Evolutionary conservation across 257 asterid species (phyloP).

Genomic region (Phtheirospermum japonicum): DNA sequence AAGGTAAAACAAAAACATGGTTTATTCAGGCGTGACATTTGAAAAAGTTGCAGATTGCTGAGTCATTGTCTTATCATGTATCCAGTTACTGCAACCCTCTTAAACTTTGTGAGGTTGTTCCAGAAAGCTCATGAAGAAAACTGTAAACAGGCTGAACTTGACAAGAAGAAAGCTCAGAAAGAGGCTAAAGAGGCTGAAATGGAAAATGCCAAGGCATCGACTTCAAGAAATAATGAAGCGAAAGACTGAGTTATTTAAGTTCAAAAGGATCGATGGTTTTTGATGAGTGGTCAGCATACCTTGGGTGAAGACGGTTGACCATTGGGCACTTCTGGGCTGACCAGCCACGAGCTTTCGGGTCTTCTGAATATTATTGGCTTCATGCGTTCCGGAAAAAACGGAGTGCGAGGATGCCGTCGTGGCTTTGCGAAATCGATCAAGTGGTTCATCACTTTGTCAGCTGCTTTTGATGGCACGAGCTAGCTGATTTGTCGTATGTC

Average conservation of each 20-base stretch:
- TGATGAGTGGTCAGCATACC: neutral
- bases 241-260: conserved; percentile 37
- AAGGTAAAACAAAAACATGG: conserved; percentile 49
- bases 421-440: neutral
- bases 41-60: conserved; percentile 27
- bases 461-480: too few species aligned
- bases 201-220: conserved; percentile 47
- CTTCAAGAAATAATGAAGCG: conserved; percentile 48
- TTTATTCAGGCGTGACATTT: conserved; percentile 6
- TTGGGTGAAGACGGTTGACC: neutral
- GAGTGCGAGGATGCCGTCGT: neutral
- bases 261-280: neutral
- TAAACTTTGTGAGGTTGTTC: conserved; percentile 87
- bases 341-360: conserved; percentile 1
- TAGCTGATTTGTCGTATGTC: neutral
- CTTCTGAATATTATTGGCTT: neutral
- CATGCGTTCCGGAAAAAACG: too few species aligned
- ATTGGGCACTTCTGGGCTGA: neutral
- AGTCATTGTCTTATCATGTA: conserved; percentile 32
- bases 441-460: neutral
- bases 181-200: conserved; percentile 23
- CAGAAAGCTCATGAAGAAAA: conserved; percentile 91
- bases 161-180: conserved; percentile 84
- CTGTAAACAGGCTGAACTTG: conserved; percentile 79
- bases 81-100: conserved; percentile 91